Percentiles rank a stretch among this genome's conserved stretches.
Evolutionary conservation across 805 yeast species (phyloP).

Genomic region (Cyberlindnera xishuangbannaensis): DNA sequence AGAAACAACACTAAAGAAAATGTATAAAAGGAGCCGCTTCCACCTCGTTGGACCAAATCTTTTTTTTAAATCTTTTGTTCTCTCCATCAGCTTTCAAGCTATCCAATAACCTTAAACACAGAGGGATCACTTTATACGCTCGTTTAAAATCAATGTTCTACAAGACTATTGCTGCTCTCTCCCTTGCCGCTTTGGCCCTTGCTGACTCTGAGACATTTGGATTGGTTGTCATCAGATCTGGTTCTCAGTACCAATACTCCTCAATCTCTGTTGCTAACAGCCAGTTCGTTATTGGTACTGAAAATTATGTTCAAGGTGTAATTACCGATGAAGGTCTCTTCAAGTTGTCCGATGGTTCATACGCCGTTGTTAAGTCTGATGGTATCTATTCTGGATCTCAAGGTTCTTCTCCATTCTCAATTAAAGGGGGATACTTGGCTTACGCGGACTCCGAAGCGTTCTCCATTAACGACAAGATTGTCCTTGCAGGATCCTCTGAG

Average conservation of each 20-base stretch:
- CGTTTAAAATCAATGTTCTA: slow-evolving; percentile 24
- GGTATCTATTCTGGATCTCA: slow-evolving; percentile 24
- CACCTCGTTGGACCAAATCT: too few species aligned
- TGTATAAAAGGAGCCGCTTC: neutral
- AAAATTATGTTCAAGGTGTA: slow-evolving; percentile 11
- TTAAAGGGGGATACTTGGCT: slow-evolving; percentile 32
- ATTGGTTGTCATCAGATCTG: slow-evolving; percentile 31
- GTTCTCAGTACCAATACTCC: slow-evolving; percentile 30
- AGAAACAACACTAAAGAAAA: neutral
- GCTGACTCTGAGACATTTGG: slow-evolving; percentile 36
- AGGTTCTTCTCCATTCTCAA: slow-evolving; percentile 35
- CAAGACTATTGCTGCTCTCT: slow-evolving; percentile 23
- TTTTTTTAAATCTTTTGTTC: neutral
- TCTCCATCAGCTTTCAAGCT: too few species aligned
- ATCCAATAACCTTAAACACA: neutral
- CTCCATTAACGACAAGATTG: slow-evolving; percentile 25
- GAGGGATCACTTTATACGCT: slow-evolving; percentile 4
- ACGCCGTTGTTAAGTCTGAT: slow-evolving; percentile 25
- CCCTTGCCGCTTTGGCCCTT: slow-evolving; percentile 25
- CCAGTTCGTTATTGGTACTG: slow-evolving; percentile 14
- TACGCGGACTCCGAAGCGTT: slow-evolving; percentile 32
- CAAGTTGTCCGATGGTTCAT: slow-evolving; percentile 26
- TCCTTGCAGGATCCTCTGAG: slow-evolving; percentile 11
- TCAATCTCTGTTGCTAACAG: slow-evolving; percentile 20
- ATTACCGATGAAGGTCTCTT: slow-evolving; percentile 31